A percentile compares a stretch with the other conserved stretches of the same genome.
Conservation (phyloP, 1,139 yeast species). For the Petasospora rhodanensis region DNA sequence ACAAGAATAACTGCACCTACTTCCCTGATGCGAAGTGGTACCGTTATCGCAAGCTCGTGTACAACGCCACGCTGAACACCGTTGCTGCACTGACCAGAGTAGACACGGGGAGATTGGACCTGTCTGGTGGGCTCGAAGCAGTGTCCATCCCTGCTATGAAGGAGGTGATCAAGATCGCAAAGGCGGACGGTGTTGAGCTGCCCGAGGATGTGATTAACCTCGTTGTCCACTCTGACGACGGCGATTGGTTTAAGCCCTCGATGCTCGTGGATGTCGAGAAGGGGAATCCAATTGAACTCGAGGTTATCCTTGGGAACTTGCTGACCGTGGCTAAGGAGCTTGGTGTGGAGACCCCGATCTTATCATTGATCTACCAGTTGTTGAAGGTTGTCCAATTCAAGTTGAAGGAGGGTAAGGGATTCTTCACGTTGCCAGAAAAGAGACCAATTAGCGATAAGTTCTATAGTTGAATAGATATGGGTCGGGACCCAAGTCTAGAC, state of each 20-base stretch:
- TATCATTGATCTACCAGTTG: slow-evolving; percentile 50
- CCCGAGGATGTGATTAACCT: slow-evolving; percentile 40
- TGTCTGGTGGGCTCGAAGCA: slow-evolving; percentile 47
- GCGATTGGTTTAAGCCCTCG: slow-evolving; percentile 62
- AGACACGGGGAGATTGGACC: slow-evolving; percentile 54
- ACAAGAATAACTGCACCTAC: slow-evolving; percentile 39
- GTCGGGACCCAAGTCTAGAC: too few species aligned
- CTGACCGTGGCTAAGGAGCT: slow-evolving; percentile 52
- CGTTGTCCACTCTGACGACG: slow-evolving; percentile 58
- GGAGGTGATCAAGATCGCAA: slow-evolving; percentile 62
- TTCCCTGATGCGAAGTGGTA: slow-evolving; percentile 49
- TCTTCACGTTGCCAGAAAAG: slow-evolving; percentile 38
- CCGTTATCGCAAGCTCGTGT: slow-evolving; percentile 71
- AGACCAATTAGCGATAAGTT: slow-evolving; percentile 29
- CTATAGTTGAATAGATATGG: slow-evolving; percentile 5
- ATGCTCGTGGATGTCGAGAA: slow-evolving; percentile 71
- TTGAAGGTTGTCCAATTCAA: slow-evolving; percentile 57
- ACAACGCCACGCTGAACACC: slow-evolving; percentile 65
- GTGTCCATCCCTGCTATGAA: slow-evolving; percentile 59
- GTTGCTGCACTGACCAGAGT: slow-evolving; percentile 53
- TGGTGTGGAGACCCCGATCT: slow-evolving; percentile 52
- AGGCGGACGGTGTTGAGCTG: slow-evolving; percentile 51
- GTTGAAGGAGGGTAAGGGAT: slow-evolving; percentile 49
- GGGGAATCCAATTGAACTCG: slow-evolving; percentile 66
- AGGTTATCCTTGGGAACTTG: slow-evolving; percentile 69